Evolutionary conservation across 1,139 yeast species (phyloP), one percentile per base, ranked within the genome.

Genomic region (Yamadazyma atlantica): DNA sequence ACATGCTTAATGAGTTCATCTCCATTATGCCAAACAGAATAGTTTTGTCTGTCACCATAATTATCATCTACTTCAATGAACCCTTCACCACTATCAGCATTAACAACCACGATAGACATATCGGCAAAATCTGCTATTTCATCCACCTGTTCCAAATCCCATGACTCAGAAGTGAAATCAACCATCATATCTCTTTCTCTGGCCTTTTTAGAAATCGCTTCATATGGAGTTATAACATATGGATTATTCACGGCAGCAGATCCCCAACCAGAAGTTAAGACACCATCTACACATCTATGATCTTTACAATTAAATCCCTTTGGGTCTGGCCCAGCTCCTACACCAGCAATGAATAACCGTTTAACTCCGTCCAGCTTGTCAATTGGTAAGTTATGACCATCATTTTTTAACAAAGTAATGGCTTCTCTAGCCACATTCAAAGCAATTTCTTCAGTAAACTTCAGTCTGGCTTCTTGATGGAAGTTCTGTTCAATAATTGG

Each of bases 11-110:
- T 79, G 41, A 78, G 61, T 33, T 67, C 70, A 45, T 80, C 85
- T 3, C 82, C 83, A 46, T 77, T 76, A 45, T 77, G 75, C 85
- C 85, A 80, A 37, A 80, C 56, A 0, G 82, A 66, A 13, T 69
- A 55, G 50, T 80, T 78, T 48, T 70, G 68, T 25, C 85, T 55
- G 51, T 80, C 85, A n/a, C 85, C 85, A 50, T 57, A 75, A 46
- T 79, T 80, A 15, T 71, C 75, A 48, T 79, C 85, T 25, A 78
- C 79, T 43, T 66, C 70, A 34, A 76, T 64, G 49, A 69, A 77
- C 0, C 82, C 83, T 57, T 80, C 85, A 12, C 85, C 85, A 8
- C 83, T 73, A 44, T 64, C 58, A 1, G 81, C 67, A 34, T 64
- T 62, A 0, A 74, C 84, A 41, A 79, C 65, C 2, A 80, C 78